These are phyloP conservation scores for Colletotrichum tanaceti DNA, from an alignment of 2,329 filamentous ascomycete species.

Conservation along the genomic window DNA sequence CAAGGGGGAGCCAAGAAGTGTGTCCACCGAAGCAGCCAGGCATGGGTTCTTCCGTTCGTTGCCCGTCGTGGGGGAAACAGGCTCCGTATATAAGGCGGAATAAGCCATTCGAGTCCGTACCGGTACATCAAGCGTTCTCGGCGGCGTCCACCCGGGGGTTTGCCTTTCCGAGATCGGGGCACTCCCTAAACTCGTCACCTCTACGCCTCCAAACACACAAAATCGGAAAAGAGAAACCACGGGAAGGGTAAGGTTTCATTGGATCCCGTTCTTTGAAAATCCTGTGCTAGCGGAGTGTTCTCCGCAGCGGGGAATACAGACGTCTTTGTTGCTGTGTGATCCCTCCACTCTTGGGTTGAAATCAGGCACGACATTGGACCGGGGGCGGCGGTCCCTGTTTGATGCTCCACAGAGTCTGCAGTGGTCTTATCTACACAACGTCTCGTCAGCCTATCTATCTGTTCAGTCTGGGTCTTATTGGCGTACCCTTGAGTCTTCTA, in stretches of 20 bases:
- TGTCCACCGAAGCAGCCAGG: slow-evolving; percentile 12
- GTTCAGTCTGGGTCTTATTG: background rate
- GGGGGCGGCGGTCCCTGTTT: slow-evolving; percentile 9
- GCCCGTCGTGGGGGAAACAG: background rate
- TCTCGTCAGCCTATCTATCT: background rate
- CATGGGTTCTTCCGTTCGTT: background rate
- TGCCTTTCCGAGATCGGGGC: slow-evolving; percentile 32
- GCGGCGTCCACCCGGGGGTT: slow-evolving; percentile 19
- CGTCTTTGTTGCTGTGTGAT: slow-evolving; percentile 13
- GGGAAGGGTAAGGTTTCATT: slow-evolving; percentile 15
- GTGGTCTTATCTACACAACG: slow-evolving; percentile 28
- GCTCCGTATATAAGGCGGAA: slow-evolving; percentile 30
- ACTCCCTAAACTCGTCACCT: slow-evolving; percentile 1
- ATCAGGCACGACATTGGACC: slow-evolving; percentile 38
- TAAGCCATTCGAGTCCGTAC: no score
- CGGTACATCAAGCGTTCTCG: background rate
- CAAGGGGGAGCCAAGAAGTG: background rate
- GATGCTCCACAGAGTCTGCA: slow-evolving; percentile 19
- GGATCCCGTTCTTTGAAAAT: slow-evolving; percentile 1
- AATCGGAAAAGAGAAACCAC: background rate
- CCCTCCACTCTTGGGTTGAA: slow-evolving; percentile 35
- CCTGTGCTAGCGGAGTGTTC: slow-evolving; percentile 21
- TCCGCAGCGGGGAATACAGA: slow-evolving; percentile 34
- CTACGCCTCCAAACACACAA: slow-evolving; percentile 16
- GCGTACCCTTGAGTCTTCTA: no score